Evolutionary conservation across 2,329 filamentous ascomycete species (phyloP).

Genomic region (Aspergillus tubingensis): DNA sequence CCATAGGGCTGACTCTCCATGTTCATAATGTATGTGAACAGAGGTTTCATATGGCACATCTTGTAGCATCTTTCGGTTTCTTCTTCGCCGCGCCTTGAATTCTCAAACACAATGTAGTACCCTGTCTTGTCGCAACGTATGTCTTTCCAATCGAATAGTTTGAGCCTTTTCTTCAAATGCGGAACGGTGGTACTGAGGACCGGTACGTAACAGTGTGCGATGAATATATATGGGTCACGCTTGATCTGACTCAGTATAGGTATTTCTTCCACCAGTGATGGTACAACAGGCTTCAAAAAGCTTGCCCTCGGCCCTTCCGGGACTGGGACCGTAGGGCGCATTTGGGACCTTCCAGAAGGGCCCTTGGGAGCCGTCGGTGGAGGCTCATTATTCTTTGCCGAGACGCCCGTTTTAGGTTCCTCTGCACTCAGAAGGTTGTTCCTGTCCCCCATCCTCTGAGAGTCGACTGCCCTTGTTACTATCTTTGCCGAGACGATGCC

Average conservation of each 20-base stretch:
- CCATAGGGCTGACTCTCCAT: slow-evolving; percentile 80
- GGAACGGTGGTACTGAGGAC: slow-evolving; percentile 81
- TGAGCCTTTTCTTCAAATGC: slow-evolving; percentile 87
- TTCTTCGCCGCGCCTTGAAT: slow-evolving; percentile 71
- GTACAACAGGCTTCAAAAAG: slow-evolving; percentile 35
- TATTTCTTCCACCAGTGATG: slow-evolving; percentile 64
- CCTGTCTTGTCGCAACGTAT: slow-evolving; percentile 82
- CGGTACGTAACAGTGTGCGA: slow-evolving; percentile 83
- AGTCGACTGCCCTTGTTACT: slow-evolving; percentile 72
- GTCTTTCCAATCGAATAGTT: slow-evolving; percentile 76
- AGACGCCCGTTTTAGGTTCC: slow-evolving; percentile 39
- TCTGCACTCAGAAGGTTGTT: slow-evolving; percentile 21
- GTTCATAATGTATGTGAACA: slow-evolving; percentile 91
- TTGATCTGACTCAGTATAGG: slow-evolving; percentile 70
- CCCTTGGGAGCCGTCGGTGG: slow-evolving; percentile 87
- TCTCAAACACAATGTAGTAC: slow-evolving; percentile 89
- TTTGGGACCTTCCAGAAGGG: slow-evolving; percentile 62
- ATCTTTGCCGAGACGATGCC: slow-evolving; percentile 78
- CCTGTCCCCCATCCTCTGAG: slow-evolving; percentile 59
- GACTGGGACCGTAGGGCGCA: slow-evolving; percentile 36
- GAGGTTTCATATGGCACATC: slow-evolving; percentile 74
- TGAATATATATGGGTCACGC: slow-evolving; percentile 84
- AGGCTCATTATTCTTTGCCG: slow-evolving; percentile 59
- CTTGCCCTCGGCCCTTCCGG: slow-evolving; percentile 44
- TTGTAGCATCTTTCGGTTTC: slow-evolving; percentile 80